Evolutionary conservation across 1,284 basidiomycete genomes (phyloP).

Genomic region (Vanrija humicola): DNA sequence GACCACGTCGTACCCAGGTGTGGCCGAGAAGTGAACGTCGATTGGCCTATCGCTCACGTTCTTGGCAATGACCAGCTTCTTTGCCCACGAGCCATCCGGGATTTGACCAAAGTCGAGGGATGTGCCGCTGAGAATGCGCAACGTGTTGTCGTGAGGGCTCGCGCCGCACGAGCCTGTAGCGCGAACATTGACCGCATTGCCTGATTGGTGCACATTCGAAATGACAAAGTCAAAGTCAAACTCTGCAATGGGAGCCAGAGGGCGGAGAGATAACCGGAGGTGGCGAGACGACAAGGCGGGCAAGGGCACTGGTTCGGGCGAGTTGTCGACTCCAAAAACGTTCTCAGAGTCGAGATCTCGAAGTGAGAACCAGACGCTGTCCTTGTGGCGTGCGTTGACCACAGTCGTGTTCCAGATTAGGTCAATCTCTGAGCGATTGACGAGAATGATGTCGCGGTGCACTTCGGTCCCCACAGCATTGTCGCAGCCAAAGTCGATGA

Average conservation of each 20-base stretch:
- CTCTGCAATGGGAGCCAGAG: slow-evolving; percentile 27
- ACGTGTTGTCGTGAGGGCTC: slow-evolving; percentile 43
- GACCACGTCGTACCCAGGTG: slow-evolving; percentile 49
- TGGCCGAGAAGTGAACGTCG: slow-evolving; percentile 50
- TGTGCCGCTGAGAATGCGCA: slow-evolving; percentile 50
- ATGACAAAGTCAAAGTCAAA: slow-evolving; percentile 46
- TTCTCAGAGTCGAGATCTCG: slow-evolving; percentile 47
- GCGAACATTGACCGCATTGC: slow-evolving; percentile 40
- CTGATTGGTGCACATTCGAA: slow-evolving; percentile 41
- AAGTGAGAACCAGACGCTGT: slow-evolving; percentile 43
- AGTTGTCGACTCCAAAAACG: slow-evolving; percentile 44
- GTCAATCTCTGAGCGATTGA: slow-evolving; percentile 46
- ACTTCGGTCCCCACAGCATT: slow-evolving; percentile 36
- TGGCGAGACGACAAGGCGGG: slow-evolving; percentile 43
- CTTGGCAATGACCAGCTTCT: slow-evolving; percentile 51
- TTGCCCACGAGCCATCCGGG: slow-evolving; percentile 51
- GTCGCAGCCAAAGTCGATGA: slow-evolving; percentile 43
- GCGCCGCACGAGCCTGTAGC: slow-evolving; percentile 36
- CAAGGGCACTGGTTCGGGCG: slow-evolving; percentile 38
- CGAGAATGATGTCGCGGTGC: slow-evolving; percentile 42
- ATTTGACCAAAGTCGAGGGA: slow-evolving; percentile 53
- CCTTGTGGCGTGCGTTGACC: slow-evolving; percentile 36
- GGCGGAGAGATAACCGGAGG: slow-evolving; percentile 35
- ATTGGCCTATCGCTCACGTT: slow-evolving; percentile 50
- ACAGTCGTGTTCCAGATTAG: slow-evolving; percentile 42